phyloP scores from a whole-genome alignment of 257 asterid species.

The Solanum chaucha region DNA sequence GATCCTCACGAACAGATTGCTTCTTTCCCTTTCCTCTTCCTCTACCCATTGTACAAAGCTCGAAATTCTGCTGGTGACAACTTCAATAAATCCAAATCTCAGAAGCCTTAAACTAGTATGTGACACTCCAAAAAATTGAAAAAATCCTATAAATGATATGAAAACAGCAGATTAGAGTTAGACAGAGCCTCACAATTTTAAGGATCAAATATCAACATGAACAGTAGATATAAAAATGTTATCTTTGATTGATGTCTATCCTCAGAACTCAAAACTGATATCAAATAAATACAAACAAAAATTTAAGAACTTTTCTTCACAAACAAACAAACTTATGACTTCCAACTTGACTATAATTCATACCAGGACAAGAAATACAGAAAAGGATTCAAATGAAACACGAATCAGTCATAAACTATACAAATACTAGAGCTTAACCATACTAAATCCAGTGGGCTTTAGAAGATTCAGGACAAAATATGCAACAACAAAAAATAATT shows the following conservation, averaged over 20 bases:
- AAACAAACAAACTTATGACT: not conserved
- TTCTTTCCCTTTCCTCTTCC: slow-evolving; percentile 80
- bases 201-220: not conserved
- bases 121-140: not conserved
- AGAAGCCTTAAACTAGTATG: not conserved
- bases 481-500: not conserved
- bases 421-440: not conserved
- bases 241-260: not conserved
- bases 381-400: not conserved
- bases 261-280: not conserved
- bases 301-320: not conserved
- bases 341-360: not conserved
- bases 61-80: not conserved
- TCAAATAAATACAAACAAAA: not conserved
- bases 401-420: not conserved
- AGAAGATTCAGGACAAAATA: not conserved
- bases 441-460: not conserved
- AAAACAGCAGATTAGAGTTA: not conserved
- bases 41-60: slow-evolving; percentile 49
- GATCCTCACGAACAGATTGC: slow-evolving; percentile 34
- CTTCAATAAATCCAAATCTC: slow-evolving; percentile 14
- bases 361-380: not conserved
- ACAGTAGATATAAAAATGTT: not conserved
- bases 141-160: not conserved
- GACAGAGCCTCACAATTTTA: not conserved